A percentile compares a stretch with the other conserved stretches of the same genome.
phyloP scores from a whole-genome alignment of 805 yeast species.

The Candida verbasci region DNA sequence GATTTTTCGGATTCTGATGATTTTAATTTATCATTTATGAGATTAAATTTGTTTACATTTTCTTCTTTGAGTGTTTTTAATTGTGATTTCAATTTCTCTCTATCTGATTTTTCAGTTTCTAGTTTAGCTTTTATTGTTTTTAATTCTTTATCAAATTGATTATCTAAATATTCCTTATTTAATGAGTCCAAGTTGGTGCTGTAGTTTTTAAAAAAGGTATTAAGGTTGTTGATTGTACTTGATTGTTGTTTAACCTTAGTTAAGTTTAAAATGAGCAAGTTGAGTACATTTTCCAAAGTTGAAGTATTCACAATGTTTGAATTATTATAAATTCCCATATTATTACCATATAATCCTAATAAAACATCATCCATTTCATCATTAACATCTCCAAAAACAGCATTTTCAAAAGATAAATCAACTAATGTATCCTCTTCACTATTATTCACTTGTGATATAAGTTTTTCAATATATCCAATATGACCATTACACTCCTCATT shows the following conservation, averaged over 20 bases:
- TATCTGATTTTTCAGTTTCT: slow-evolving; percentile 11
- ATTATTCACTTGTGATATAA: slow-evolving; percentile 21
- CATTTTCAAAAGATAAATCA: slow-evolving; percentile 44
- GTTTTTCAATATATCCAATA: slow-evolving; percentile 30
- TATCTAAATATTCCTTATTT: slow-evolving; percentile 20
- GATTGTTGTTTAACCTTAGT: slow-evolving; percentile 58
- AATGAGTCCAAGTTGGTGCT: slow-evolving; percentile 22
- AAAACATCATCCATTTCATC: slow-evolving; percentile 46
- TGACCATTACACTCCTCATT: slow-evolving; percentile 12
- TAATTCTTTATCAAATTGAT: slow-evolving; percentile 13
- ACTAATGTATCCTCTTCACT: neutral
- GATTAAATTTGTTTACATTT: slow-evolving; percentile 1
- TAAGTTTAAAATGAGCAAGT: slow-evolving; percentile 50
- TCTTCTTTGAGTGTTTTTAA: slow-evolving; percentile 10
- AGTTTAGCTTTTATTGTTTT: slow-evolving; percentile 13
- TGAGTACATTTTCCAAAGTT: slow-evolving; percentile 52
- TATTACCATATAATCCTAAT: slow-evolving; percentile 43
- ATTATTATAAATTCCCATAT: slow-evolving; percentile 55
- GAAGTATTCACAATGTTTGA: slow-evolving; percentile 56
- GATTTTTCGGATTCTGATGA: slow-evolving; percentile 1
- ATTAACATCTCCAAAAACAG: slow-evolving; percentile 59
- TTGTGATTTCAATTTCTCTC: slow-evolving; percentile 14
- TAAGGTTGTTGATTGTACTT: slow-evolving; percentile 50
- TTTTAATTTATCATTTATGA: slow-evolving; percentile 2
- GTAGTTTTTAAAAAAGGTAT: slow-evolving; percentile 50